phyloP scores from a whole-genome alignment of 2,329 filamentous ascomycete genomes.

The Aaosphaeria pasadenensis region DNA sequence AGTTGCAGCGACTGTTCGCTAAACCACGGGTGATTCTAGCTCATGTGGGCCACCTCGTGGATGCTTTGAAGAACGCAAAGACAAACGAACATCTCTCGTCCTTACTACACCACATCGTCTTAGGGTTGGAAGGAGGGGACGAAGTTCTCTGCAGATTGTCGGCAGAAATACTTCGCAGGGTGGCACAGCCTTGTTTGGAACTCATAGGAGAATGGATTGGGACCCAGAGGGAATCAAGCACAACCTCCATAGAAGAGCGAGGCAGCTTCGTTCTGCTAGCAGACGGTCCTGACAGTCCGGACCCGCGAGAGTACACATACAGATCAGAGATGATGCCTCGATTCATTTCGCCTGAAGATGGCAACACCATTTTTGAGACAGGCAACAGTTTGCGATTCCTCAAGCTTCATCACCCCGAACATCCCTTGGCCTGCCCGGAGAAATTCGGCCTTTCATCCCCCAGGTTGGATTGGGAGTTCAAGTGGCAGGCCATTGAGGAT shows the following conservation, averaged over 20 bases:
- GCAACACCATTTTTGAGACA: constrained; percentile 71
- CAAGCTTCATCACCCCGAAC: constrained; percentile 65
- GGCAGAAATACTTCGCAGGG: constrained; percentile 62
- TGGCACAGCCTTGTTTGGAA: constrained; percentile 65
- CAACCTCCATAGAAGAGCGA: constrained; percentile 22
- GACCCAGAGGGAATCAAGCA: constrained; percentile 44
- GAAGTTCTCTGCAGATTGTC: constrained; percentile 62
- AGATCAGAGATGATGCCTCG: constrained; percentile 64
- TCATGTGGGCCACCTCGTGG: constrained; percentile 52
- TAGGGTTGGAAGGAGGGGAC: constrained; percentile 60
- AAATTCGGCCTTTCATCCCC: constrained; percentile 54
- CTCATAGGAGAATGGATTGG: constrained; percentile 74
- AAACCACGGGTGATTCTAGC: constrained; percentile 52
- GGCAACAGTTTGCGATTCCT: constrained; percentile 74
- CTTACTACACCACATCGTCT: constrained; percentile 32
- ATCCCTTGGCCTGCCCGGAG: constrained; percentile 61
- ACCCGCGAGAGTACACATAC: constrained; percentile 57
- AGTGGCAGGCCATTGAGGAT: constrained; percentile 65
- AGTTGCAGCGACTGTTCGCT: constrained; percentile 40
- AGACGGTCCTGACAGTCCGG: constrained; percentile 19
- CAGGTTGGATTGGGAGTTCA: constrained; percentile 64
- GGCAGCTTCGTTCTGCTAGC: constrained; percentile 28
- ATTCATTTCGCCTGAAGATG: constrained; percentile 70
- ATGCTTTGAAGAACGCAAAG: constrained; percentile 41
- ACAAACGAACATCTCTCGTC: constrained; percentile 38